Percentiles rank a stretch among this genome's conserved stretches.
Evolutionary conservation across 495 filamentous ascomycete species (phyloP).

Genomic region (Beverwykella pulmonaria): DNA sequence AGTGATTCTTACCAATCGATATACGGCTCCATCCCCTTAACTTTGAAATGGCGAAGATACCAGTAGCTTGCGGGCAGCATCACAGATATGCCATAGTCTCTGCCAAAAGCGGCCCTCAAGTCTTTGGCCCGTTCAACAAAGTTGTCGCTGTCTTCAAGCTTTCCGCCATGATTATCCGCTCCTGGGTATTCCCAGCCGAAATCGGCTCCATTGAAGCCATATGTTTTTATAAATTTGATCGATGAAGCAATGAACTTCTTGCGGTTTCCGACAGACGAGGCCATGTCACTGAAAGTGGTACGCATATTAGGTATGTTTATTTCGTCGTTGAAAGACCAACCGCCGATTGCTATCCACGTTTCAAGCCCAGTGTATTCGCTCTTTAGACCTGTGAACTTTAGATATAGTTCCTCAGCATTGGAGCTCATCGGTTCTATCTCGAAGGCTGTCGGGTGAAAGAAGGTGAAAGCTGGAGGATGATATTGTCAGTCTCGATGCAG

Average conservation of each 20-base stretch:
- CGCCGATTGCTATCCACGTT: slow-evolving; percentile 11
- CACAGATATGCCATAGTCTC: slow-evolving; percentile 43
- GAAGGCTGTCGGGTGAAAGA: slow-evolving; percentile 36
- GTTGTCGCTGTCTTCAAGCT: slow-evolving; percentile 51
- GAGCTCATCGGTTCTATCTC: slow-evolving; percentile 36
- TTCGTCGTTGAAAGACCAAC: slow-evolving; percentile 7
- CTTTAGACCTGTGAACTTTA: slow-evolving; percentile 41
- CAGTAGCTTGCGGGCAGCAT: slow-evolving; percentile 46
- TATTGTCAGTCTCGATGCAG: too few species aligned
- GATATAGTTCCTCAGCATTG: slow-evolving; percentile 31
- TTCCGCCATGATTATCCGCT: slow-evolving; percentile 45
- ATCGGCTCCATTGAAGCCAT: slow-evolving; percentile 60
- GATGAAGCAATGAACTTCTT: slow-evolving; percentile 50
- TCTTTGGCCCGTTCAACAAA: slow-evolving; percentile 51
- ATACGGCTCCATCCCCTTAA: slow-evolving; percentile 46
- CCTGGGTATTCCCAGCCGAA: slow-evolving; percentile 39
- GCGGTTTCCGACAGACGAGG: slow-evolving; percentile 38
- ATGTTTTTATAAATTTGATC: slow-evolving; percentile 49
- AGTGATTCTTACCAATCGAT: slow-evolving; percentile 57
- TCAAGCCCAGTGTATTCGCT: slow-evolving; percentile 27
- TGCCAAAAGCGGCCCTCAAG: slow-evolving; percentile 46
- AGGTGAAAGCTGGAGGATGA: too few species aligned
- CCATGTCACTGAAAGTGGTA: slow-evolving; percentile 46
- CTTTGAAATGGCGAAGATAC: slow-evolving; percentile 53
- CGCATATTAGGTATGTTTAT: slow-evolving; percentile 34